These are phyloP conservation scores for Triticum turgidum DNA, from an alignment of 176 grass and related monocot genomes.

Conservation along the genomic window DNA sequence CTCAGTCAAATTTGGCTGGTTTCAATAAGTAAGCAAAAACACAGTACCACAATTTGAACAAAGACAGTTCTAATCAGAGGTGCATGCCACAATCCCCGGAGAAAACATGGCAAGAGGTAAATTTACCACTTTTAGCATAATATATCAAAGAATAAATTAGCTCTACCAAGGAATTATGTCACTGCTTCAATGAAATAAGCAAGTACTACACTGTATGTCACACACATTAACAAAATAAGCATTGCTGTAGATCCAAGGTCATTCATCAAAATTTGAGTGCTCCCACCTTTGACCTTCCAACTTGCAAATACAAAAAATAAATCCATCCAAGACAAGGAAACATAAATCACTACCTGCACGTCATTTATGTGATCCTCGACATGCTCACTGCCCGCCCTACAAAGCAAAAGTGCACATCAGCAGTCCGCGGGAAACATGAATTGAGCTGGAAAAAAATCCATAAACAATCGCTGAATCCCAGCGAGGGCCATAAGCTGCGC, in stretches of 20 bases:
- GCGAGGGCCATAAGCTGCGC: constrained; percentile 69
- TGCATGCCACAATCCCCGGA: constrained; percentile 4
- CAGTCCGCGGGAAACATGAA: not conserved
- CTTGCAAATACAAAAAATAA: not conserved
- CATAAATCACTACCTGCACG: constrained; percentile 50
- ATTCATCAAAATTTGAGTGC: not conserved
- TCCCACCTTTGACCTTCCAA: not conserved
- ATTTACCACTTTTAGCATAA: not conserved
- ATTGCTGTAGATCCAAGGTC: not conserved
- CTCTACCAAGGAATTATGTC: too few species aligned
- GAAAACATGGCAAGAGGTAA: not conserved
- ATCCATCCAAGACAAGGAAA: not conserved
- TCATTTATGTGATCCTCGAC: constrained; percentile 66
- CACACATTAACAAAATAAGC: not conserved
- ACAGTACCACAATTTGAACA: not conserved
- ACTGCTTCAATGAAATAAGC: not conserved
- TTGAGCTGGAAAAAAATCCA: not conserved
- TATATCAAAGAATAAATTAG: not conserved
- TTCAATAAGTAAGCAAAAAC: constrained; percentile 9
- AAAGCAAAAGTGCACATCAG: constrained; percentile 17
- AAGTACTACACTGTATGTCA: not conserved
- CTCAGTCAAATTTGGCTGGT: not conserved
- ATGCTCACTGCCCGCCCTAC: constrained; percentile 65
- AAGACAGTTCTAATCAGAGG: not conserved
- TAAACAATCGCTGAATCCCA: constrained; percentile 67